These are phyloP conservation scores for Pascua guehoae DNA, from an alignment of 1,284 basidiomycete species.

Conservation along the genomic window DNA sequence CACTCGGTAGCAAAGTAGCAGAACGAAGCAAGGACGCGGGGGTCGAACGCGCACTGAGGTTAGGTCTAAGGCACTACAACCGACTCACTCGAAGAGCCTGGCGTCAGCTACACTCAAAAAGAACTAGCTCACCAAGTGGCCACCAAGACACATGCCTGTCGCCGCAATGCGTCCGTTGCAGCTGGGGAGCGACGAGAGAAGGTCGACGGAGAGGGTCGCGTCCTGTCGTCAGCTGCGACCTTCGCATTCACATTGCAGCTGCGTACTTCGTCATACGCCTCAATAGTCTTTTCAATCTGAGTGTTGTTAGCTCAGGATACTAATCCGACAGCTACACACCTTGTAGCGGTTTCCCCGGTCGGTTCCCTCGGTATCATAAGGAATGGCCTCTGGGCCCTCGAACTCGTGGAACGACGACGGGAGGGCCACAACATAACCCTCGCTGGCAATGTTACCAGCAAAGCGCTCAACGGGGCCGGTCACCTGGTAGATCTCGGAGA, in stretches of 20 bases:
- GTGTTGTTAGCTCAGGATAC: not conserved
- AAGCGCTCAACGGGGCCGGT: slow-evolving; percentile 55
- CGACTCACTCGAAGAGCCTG: slow-evolving; percentile 57
- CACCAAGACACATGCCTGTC: slow-evolving; percentile 53
- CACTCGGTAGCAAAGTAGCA: slow-evolving; percentile 89
- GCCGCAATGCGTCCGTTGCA: slow-evolving; percentile 82
- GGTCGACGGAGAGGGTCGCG: slow-evolving; percentile 67
- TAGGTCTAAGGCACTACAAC: not conserved
- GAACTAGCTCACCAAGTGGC: slow-evolving; percentile 53
- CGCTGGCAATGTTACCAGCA: slow-evolving; percentile 85
- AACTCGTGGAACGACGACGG: slow-evolving; percentile 74
- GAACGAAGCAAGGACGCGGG: slow-evolving; percentile 73
- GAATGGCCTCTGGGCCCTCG: slow-evolving; percentile 75
- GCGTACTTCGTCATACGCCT: slow-evolving; percentile 75
- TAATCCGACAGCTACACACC: slow-evolving; percentile 46
- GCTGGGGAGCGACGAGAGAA: slow-evolving; percentile 66
- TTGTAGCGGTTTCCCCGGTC: slow-evolving; percentile 87
- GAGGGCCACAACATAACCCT: slow-evolving; percentile 54
- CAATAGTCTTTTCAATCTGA: slow-evolving; percentile 78
- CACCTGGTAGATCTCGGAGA: slow-evolving; percentile 53
- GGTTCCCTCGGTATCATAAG: slow-evolving; percentile 84
- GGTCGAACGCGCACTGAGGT: slow-evolving; percentile 73
- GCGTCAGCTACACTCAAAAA: slow-evolving; percentile 1
- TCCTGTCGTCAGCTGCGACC: slow-evolving; percentile 55
- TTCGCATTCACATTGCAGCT: not conserved